These are phyloP conservation scores for Thymus quinquecostatus DNA, from an alignment of 257 asterid species.

Conservation along the genomic window DNA sequence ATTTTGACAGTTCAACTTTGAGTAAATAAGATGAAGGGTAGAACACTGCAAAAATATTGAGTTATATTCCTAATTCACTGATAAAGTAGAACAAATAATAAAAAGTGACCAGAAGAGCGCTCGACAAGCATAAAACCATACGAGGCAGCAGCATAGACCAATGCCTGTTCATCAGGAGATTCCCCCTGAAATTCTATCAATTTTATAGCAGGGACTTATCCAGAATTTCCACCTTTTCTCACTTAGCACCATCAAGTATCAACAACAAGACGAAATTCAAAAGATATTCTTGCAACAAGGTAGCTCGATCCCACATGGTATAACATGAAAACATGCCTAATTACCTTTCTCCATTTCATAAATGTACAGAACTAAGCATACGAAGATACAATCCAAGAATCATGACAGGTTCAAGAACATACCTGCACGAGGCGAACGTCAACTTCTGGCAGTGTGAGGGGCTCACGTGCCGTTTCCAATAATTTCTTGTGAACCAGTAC, in stretches of 20 bases:
- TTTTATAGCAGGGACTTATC: slow-evolving; percentile 2
- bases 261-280: slow-evolving; percentile 3
- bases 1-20: no score
- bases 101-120: no score
- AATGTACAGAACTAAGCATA: slow-evolving; percentile 2
- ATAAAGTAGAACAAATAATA: no score
- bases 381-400: not conserved
- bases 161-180: no score
- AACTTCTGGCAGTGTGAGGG: slow-evolving; percentile 70
- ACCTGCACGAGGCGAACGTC: slow-evolving; percentile 94
- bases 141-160: no score
- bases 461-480: slow-evolving; percentile 73
- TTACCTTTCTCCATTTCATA: not conserved
- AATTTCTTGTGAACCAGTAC: slow-evolving; percentile 86
- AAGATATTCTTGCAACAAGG: not conserved
- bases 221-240: slow-evolving; percentile 2
- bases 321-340: no score
- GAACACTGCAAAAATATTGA: no score
- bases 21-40: no score
- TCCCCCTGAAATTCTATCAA: no score
- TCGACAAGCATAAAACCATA: no score
- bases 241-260: slow-evolving; percentile 6
- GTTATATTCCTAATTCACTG: no score
- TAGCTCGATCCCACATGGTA: no score
- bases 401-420: slow-evolving; percentile 12